These are phyloP conservation scores for Gossypioides kirkii DNA, from an alignment of 345 rosid genomes.

Conservation along the genomic window DNA sequence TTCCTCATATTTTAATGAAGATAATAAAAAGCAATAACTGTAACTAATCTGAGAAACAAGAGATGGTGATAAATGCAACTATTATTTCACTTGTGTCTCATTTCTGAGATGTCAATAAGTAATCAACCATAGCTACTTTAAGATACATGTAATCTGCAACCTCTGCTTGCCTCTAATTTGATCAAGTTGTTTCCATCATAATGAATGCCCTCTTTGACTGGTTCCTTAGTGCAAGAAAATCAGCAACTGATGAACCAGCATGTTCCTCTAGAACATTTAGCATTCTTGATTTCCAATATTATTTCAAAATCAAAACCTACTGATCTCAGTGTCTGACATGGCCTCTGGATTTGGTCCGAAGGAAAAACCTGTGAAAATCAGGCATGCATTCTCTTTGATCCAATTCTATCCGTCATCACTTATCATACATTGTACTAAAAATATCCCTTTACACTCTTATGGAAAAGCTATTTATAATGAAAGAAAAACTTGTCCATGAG, in stretches of 20 bases:
- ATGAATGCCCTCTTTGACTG: not conserved
- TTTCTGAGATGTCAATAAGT: not conserved
- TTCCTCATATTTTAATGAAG: not conserved
- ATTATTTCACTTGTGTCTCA: not conserved
- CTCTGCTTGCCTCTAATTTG: not conserved
- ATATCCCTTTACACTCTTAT: not conserved
- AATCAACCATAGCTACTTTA: not conserved
- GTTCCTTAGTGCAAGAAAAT: not conserved
- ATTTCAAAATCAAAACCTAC: not conserved
- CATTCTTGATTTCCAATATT: not conserved
- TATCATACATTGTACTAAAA: not conserved
- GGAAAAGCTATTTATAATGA: not conserved
- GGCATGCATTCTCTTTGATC: not conserved
- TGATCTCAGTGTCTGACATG: not conserved
- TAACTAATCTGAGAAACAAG: conserved; percentile 4
- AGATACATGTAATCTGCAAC: not conserved
- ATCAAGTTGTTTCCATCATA: not conserved
- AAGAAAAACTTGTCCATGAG: not conserved
- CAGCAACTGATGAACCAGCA: not conserved
- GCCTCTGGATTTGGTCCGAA: not conserved
- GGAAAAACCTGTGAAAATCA: not conserved
- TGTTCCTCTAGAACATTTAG: not conserved
- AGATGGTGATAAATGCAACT: not conserved
- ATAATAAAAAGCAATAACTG: not conserved
- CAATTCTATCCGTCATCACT: not conserved